Percentiles rank a stretch among this genome's conserved stretches.
Evolutionary conservation across 257 asterid species (phyloP).

Genomic region (Nicotiana tomentosiformis): DNA sequence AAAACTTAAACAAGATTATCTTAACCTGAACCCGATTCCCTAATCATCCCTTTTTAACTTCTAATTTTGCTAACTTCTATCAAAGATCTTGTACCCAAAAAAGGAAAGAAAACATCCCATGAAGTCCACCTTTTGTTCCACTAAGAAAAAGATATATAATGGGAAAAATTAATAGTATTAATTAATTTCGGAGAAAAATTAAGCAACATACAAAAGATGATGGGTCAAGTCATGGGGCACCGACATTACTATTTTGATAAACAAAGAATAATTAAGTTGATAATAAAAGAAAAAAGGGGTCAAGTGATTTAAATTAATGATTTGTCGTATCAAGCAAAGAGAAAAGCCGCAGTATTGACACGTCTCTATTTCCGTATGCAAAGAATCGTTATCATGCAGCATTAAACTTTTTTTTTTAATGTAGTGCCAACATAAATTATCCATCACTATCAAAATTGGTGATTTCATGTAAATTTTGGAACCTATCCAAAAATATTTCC

Average conservation of each 20-base stretch:
- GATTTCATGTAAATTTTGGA: constrained; percentile 13
- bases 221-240: neutral
- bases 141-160: neutral
- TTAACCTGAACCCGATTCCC: neutral
- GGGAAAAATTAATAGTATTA: neutral
- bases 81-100: neutral
- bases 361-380: constrained; percentile 53
- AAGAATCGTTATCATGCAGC: constrained; percentile 54
- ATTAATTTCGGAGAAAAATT: neutral
- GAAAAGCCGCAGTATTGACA: constrained; percentile 24
- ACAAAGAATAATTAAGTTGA: neutral
- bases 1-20: constrained; percentile 29
- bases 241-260: neutral
- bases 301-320: neutral
- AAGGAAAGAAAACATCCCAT: neutral
- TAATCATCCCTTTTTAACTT: neutral
- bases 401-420: neutral
- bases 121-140: constrained; percentile 1
- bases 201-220: neutral
- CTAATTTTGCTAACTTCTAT: neutral
- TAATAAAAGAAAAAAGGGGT: neutral
- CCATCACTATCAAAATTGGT: constrained; percentile 20
- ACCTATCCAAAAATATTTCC: constrained; percentile 10
- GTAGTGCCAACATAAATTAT: neutral
- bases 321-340: neutral